Evolutionary conservation across 2,329 filamentous ascomycete genomes (phyloP).

Genomic region (Monascus ruber): DNA sequence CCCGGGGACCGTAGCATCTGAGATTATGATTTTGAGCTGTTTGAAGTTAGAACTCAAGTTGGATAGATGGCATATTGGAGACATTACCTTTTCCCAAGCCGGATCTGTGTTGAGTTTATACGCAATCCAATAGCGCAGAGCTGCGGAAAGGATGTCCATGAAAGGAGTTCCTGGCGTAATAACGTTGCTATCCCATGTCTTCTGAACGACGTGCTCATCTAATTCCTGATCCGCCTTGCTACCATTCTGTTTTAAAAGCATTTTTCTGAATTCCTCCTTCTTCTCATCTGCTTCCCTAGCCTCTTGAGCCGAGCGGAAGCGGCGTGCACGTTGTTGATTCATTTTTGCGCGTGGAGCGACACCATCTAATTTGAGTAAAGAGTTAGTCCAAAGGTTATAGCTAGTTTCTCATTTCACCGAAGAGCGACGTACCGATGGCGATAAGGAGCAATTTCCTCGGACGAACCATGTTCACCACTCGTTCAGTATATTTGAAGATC

Average conservation of each 20-base stretch:
- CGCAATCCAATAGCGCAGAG: constrained; percentile 89
- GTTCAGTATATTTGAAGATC: constrained; percentile 96
- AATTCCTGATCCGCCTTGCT: constrained; percentile 51
- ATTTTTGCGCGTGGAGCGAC: constrained; percentile 97
- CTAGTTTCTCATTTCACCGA: not conserved
- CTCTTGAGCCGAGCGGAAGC: constrained; percentile 89
- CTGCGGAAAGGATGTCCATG: constrained; percentile 88
- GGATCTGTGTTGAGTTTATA: constrained; percentile 98
- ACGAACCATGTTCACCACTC: constrained; percentile 96
- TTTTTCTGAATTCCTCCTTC: constrained; percentile 74
- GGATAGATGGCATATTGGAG: not conserved
- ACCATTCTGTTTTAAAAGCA: constrained; percentile 68
- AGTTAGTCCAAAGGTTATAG: constrained; percentile 14
- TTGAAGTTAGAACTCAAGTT: constrained; percentile 10
- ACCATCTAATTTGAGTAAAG: constrained; percentile 51
- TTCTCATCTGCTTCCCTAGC: constrained; percentile 88
- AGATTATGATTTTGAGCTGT: constrained; percentile 88
- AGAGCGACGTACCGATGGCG: constrained; percentile 57
- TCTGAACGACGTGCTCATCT: constrained; percentile 56
- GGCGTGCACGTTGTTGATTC: constrained; percentile 95
- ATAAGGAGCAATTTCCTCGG: constrained; percentile 95
- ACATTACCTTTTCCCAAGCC: constrained; percentile 64
- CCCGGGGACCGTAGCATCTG: constrained; percentile 91
- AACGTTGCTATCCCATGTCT: constrained; percentile 79
- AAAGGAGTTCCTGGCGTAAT: constrained; percentile 97